Conservation (phyloP, 2,329 filamentous ascomycete genomes). For the Alternaria postmessia region DNA sequence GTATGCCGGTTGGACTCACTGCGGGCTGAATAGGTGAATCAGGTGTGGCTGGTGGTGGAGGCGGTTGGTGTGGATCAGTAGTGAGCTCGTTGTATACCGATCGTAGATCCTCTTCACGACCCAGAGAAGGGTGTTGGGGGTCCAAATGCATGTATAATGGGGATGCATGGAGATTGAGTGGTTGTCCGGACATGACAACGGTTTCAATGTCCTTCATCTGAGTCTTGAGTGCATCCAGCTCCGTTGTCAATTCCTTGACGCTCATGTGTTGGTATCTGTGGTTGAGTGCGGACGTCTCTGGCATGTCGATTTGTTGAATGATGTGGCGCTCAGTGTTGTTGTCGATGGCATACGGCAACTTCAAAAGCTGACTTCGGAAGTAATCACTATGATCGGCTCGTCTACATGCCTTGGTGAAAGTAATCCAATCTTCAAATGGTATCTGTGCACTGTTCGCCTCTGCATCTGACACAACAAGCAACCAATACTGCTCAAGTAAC, state of each 20-base stretch:
- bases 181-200: slow-evolving; percentile 42
- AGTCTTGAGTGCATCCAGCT: slow-evolving; percentile 31
- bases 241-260: slow-evolving; percentile 21
- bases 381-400: slow-evolving; percentile 28
- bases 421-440: slow-evolving; percentile 42
- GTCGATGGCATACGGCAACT: slow-evolving; percentile 37
- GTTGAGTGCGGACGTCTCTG: slow-evolving; percentile 1
- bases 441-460: slow-evolving; percentile 33
- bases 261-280: slow-evolving; percentile 22
- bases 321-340: slow-evolving; percentile 19
- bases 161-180: slow-evolving; percentile 47
- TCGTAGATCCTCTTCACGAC: slow-evolving; percentile 40
- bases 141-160: slow-evolving; percentile 50
- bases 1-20: slow-evolving; percentile 51
- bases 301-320: slow-evolving; percentile 10
- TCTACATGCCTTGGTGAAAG: slow-evolving; percentile 44
- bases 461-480: slow-evolving; percentile 29
- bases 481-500: slow-evolving; percentile 44
- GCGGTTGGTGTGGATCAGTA: slow-evolving; percentile 49
- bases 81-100: slow-evolving; percentile 56
- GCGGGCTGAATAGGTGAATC: slow-evolving; percentile 12
- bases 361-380: slow-evolving; percentile 37
- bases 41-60: slow-evolving; percentile 20
- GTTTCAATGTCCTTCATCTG: slow-evolving; percentile 40
- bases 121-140: slow-evolving; percentile 31